Base-by-base conservation (phyloP, 495 filamentous ascomycete genomes). In the Aspergillus sclerotioniger region DNA sequence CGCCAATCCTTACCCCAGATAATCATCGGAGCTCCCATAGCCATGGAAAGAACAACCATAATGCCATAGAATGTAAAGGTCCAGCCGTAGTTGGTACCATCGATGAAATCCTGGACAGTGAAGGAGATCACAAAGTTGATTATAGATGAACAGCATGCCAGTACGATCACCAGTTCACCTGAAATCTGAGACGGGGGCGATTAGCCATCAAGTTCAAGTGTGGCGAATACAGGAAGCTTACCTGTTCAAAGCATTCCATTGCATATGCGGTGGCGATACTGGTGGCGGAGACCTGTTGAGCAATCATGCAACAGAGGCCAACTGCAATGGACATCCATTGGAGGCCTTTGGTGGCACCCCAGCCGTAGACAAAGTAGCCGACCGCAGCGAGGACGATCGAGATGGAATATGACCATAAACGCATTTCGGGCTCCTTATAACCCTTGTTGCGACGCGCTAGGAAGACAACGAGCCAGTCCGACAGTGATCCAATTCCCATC, bases 261-360 rank as follows among this genome's bases (percentile, higher is more conserved):
- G 71, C 72, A 65, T 73, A 75, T 9, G 69, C 69, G 4, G 71
- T 72, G n/a, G 71, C 72, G 51, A 74, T 60, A 56, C 67, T 70
- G 17, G 69, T 70, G 0, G 71, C 64, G 15, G 66, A 67, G 8
- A 76, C 71, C 50, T 76, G 71, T 20, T 74, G 69, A 10, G 71
- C 73, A 54, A 72, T 74, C 63, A 76, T 61, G 56, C 61, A 67
- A 56, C 67, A 67, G 15, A 74, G 53, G 3, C 64, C 65, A 28
- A 74, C 61, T 9, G 70, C 66, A 46, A 69, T 69, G 6, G 65
- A 58, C 32, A 74, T 70, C 73, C 73, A 76, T 20, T 71, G 66
- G 9, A 59, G 57, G 0, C 60, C 67, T 19, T 63, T 60, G 1
- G 62, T 67, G 25, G 66, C 74, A 31, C 68, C 68, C 66, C 68